These are phyloP conservation scores for Saccharomycopsis sp. DNA, from an alignment of 805 yeast genomes.

Conservation along the genomic window DNA sequence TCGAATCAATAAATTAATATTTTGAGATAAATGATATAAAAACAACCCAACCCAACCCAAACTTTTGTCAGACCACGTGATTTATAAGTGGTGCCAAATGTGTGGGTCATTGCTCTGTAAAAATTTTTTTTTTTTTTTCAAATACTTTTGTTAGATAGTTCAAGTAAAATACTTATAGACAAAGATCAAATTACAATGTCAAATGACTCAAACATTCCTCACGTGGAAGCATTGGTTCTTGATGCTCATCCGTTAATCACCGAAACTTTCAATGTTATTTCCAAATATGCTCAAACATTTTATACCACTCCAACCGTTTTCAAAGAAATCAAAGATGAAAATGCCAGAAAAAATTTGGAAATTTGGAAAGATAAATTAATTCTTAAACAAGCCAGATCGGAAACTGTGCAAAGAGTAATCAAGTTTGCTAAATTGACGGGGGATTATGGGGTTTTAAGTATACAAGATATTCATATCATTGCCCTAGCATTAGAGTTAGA, in stretches of 20 bases:
- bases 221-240: conserved; percentile 52
- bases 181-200: no score
- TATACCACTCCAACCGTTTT: conserved; percentile 89
- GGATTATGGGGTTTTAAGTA: conserved; percentile 77
- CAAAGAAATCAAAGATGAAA: conserved; percentile 78
- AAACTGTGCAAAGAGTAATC: conserved; percentile 51
- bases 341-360: conserved; percentile 64
- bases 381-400: conserved; percentile 68
- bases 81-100: no score
- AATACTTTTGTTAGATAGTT: no score
- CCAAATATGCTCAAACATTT: conserved; percentile 58
- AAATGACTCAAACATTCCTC: neutral
- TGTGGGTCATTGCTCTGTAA: no score
- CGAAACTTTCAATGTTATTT: conserved; percentile 65
- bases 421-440: conserved; percentile 84
- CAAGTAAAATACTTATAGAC: no score
- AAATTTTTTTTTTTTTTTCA: no score
- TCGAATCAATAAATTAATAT: no score
- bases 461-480: conserved; percentile 84
- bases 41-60: no score
- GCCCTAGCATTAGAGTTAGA: conserved; percentile 89
- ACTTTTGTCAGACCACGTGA: no score
- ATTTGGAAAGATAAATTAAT: conserved; percentile 69
- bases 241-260: conserved; percentile 96
- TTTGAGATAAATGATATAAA: no score